phyloP scores from a whole-genome alignment of 2,329 filamentous ascomycete genomes.

The Paraphoma chrysanthemicola region DNA sequence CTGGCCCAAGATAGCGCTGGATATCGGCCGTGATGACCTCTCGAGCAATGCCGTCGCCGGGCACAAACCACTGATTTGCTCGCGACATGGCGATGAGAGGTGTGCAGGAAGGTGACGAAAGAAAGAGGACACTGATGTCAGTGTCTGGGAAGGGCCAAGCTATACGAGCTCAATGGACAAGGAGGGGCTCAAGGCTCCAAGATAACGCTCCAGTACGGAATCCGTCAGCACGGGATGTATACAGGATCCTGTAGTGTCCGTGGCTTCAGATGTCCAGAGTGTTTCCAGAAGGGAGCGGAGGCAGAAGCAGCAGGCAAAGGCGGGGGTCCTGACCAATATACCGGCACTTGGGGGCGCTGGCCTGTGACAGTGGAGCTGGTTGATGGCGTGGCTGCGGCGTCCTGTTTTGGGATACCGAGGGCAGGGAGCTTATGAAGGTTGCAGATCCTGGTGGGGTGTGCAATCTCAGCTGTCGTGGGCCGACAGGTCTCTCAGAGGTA shows the following conservation, averaged over 20 bases:
- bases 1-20: constrained; percentile 58
- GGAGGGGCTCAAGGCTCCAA: constrained; percentile 40
- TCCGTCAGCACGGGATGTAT: constrained; percentile 32
- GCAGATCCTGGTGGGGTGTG: constrained; percentile 20
- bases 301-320: constrained; percentile 35
- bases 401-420: constrained; percentile 32
- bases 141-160: constrained; percentile 42
- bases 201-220: constrained; percentile 27
- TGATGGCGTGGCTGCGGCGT: constrained; percentile 43
- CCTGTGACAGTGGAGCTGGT: constrained; percentile 35
- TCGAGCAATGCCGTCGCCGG: constrained; percentile 58
- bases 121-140: constrained; percentile 48
- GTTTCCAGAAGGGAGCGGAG: constrained; percentile 34
- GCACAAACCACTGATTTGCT: constrained; percentile 58
- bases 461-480: constrained; percentile 14
- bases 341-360: constrained; percentile 38
- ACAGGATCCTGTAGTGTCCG: constrained; percentile 31
- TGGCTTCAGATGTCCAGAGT: constrained; percentile 27
- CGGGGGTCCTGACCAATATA: constrained; percentile 47
- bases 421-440: constrained; percentile 21
- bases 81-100: constrained; percentile 38
- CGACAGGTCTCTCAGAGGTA: constrained; percentile 32
- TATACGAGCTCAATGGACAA: constrained; percentile 39
- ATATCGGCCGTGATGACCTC: constrained; percentile 62
- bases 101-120: constrained; percentile 29